Base-by-base conservation (phyloP, 768 basidiomycete genomes). In the Mycena vitilis region DNA sequence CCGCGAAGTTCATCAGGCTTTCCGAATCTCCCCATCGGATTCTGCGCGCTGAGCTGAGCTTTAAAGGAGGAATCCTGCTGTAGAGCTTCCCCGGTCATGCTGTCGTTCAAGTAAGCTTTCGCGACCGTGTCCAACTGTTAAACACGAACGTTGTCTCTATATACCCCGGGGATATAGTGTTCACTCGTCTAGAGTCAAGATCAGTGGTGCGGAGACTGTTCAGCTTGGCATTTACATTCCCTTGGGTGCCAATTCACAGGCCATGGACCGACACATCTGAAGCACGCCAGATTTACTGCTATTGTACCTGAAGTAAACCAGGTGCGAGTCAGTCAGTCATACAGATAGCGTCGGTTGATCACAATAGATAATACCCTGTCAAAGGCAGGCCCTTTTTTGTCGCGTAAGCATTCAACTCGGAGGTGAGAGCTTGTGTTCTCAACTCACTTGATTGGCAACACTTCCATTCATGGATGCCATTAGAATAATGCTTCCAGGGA, bases 211-310 rank as follows among this genome's bases (percentile, higher is more conserved):
- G 30, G 30, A 30, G 30, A 30, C 30, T 30, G 30, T 30, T 30
- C 30, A 30, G 30, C 3, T 30, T 30, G 30, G 5, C 30, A 30
- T 30, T 30, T 30, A 30, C 56, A 94, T 92, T 2, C 81, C 77
- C 72, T 88, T 81, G n/a, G 77, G 77, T 3, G 90, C 91, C 4
- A 93, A 84, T 73, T 94, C 92, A 74, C 89, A 91, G 3, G 91
- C 92, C 87, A 93, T 86, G 72, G 89, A 91, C 37, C 92, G 88
- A 8, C 81, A 86, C 89, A 92, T 91, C 79, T 93, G 92, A 36
- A 91, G 69, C 20, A 94, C 89, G 23, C 89, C 92, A 1, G 89
- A 82, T 79, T 93, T 94, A 77, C 87, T 88, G 38, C 87, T 85
- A 76, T 91, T 92, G 78, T 93, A 93, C 2, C 89, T 87, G 40